Conservation (phyloP, 2,329 filamentous ascomycete genomes). For the Colletotrichum salicis region DNA sequence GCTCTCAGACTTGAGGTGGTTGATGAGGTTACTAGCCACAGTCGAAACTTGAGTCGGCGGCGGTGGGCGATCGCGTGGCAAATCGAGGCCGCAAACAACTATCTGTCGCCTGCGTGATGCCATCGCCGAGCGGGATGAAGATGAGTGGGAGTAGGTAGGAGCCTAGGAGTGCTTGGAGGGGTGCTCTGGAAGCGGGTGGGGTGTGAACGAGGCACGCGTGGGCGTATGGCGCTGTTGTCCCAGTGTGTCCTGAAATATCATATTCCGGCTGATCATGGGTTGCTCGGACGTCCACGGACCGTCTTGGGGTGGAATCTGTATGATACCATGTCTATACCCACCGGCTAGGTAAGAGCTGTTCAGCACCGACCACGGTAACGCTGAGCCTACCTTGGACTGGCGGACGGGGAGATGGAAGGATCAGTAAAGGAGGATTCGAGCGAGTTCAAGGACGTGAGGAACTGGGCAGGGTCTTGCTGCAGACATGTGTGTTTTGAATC, state of each 20-base stretch:
- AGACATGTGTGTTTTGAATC: neutral
- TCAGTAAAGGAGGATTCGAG: neutral
- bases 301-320: neutral
- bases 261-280: slow-evolving; percentile 8
- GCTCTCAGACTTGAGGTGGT: neutral
- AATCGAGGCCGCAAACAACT: slow-evolving; percentile 8
- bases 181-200: neutral
- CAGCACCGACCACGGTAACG: neutral
- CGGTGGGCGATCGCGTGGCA: slow-evolving; percentile 1
- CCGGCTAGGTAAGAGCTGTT: neutral
- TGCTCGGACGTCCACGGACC: slow-evolving; percentile 31
- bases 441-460: neutral
- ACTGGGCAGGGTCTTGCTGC: neutral
- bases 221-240: slow-evolving; percentile 20
- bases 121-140: neutral
- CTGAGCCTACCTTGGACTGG: neutral
- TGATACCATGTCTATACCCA: neutral
- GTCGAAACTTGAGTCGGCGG: neutral
- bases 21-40: neutral
- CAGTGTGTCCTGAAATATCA: slow-evolving; percentile 14
- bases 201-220: neutral
- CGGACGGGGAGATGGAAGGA: neutral
- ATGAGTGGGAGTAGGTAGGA: neutral
- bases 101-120: neutral
- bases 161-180: neutral